phyloP scores from a whole-genome alignment of 2,329 filamentous ascomycete genomes.

The Aspergillus cejpii region DNA sequence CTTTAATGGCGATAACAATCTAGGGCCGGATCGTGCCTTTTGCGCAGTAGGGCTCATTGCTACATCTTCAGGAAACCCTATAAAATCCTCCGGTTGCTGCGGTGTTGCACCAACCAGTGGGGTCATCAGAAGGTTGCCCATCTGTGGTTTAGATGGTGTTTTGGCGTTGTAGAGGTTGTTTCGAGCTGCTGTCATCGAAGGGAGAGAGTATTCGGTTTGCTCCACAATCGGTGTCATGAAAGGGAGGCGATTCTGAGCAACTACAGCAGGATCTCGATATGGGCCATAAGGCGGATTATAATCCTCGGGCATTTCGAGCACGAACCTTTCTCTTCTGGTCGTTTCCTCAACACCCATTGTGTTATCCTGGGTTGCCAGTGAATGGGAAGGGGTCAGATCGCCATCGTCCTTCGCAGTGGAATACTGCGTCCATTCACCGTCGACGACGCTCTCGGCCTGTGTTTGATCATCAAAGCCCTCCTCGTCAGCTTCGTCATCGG shows the following conservation, averaged over 20 bases:
- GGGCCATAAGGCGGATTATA: constrained; percentile 72
- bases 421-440: constrained; percentile 84
- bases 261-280: constrained; percentile 70
- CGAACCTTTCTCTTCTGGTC: constrained; percentile 37
- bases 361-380: constrained; percentile 16
- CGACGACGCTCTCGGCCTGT: constrained; percentile 50
- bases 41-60: constrained; percentile 35
- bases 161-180: constrained; percentile 60
- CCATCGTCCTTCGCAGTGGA: constrained; percentile 66
- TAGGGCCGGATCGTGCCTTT: constrained; percentile 29
- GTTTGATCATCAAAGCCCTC: constrained; percentile 38
- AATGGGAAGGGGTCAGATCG: constrained; percentile 19
- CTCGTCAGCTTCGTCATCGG: constrained; percentile 42
- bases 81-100: constrained; percentile 43
- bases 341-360: constrained; percentile 26
- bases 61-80: constrained; percentile 26
- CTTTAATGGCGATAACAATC: constrained; percentile 14
- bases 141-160: constrained; percentile 62
- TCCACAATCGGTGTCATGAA: constrained; percentile 99
- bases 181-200: constrained; percentile 52
- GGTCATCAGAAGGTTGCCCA: constrained; percentile 55
- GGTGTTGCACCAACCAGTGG: constrained; percentile 63
- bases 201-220: constrained; percentile 79
- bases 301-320: constrained; percentile 72
- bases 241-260: constrained; percentile 83